A percentile compares a stretch with the other conserved stretches of the same genome.
These are phyloP conservation scores for Phialocephala sp. DNA, from an alignment of 2,329 filamentous ascomycete genomes.

Conservation along the genomic window DNA sequence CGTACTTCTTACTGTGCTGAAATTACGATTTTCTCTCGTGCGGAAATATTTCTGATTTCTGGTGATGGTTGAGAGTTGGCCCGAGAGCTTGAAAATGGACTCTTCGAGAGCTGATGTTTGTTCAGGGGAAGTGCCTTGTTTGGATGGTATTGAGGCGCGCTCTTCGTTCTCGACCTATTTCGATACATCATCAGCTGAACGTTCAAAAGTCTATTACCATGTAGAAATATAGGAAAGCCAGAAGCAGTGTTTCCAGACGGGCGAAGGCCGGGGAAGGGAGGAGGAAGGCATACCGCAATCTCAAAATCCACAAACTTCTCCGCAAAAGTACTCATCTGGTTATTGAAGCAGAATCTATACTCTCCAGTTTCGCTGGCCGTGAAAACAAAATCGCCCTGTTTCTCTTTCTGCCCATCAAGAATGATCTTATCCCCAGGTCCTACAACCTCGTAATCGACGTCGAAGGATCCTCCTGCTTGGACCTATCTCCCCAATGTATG, in stretches of 20 bases:
- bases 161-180: constrained; percentile 86
- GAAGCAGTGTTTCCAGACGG: too few relatives aligned
- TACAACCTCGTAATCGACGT: constrained; percentile 89
- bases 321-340: constrained; percentile 96
- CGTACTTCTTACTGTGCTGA: constrained; percentile 95
- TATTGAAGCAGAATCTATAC: constrained; percentile 98
- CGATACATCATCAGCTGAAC: constrained; percentile 16
- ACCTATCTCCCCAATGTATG: constrained; percentile 61
- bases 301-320: constrained; percentile 99
- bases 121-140: constrained; percentile 86
- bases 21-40: constrained; percentile 97
- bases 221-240: background rate
- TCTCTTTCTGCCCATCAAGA: constrained; percentile 85
- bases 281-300: constrained; percentile 71
- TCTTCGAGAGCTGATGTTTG: constrained; percentile 90
- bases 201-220: background rate
- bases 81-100: constrained; percentile 92
- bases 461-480: constrained; percentile 97
- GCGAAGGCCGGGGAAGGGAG: background rate
- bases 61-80: constrained; percentile 90
- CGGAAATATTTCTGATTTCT: constrained; percentile 99
- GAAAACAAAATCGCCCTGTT: constrained; percentile 98
- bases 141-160: constrained; percentile 81
- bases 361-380: constrained; percentile 87
- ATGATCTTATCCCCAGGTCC: constrained; percentile 83